Percentiles rank a stretch among this genome's conserved stretches.
phyloP scores from a whole-genome alignment of 257 asterid species.

The Solanum commersonii region DNA sequence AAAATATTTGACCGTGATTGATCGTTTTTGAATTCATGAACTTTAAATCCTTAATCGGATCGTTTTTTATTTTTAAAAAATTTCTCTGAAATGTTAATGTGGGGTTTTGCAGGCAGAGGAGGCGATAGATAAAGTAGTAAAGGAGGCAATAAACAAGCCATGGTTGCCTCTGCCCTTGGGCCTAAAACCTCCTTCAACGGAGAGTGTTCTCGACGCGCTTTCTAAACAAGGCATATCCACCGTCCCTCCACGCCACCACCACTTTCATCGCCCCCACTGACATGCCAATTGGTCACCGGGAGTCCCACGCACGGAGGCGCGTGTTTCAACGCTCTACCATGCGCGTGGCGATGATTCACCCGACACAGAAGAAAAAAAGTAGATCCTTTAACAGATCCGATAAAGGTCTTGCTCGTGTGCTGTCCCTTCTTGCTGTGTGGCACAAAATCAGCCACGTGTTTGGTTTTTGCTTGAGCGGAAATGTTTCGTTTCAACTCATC shows the following conservation, averaged over 20 bases:
- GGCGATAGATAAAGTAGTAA: constrained; percentile 34
- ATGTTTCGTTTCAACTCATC: not conserved
- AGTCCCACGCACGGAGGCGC: not conserved
- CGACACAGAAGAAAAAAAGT: not conserved
- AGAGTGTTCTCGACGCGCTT: constrained; percentile 33
- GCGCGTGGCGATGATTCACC: not conserved
- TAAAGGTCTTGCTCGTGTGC: not conserved
- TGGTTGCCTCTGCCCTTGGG: constrained; percentile 41
- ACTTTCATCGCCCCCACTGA: not conserved
- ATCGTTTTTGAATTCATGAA: not conserved
- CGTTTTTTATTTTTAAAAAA: too few relatives aligned
- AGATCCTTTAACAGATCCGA: not conserved
- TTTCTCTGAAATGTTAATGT: not conserved
- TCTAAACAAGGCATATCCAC: constrained; percentile 29
- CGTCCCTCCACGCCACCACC: constrained; percentile 13
- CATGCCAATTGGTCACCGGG: not conserved
- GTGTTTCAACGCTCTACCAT: not conserved
- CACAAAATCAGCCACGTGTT: constrained; percentile 10
- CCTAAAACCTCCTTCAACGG: constrained; percentile 39
- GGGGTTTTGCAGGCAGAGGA: constrained; percentile 34
- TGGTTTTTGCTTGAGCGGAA: not conserved
- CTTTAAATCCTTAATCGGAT: rapidly evolving
- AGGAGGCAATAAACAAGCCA: constrained; percentile 41
- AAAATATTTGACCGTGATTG: not conserved
- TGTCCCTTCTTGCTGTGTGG: not conserved